A percentile compares a stretch with the other conserved stretches of the same genome.
phyloP scores from a whole-genome alignment of 805 yeast species.

The Schizosaccharomyces pombe region DNA sequence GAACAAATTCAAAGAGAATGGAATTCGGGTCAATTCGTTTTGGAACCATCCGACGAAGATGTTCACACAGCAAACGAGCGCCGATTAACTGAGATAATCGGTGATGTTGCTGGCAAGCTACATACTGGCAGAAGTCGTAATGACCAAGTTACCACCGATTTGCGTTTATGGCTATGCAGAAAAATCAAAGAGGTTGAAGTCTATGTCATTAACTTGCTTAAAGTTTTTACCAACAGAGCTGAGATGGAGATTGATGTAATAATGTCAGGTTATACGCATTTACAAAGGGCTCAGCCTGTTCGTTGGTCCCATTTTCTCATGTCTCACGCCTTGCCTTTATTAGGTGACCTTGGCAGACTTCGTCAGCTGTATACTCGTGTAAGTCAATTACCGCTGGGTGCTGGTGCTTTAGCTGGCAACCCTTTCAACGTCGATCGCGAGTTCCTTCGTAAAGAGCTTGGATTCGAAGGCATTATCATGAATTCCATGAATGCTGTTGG shows the following conservation, averaged over 20 bases:
- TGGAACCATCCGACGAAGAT: conserved; percentile 82
- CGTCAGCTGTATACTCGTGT: conserved; percentile 58
- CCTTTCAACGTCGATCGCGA: conserved; percentile 98
- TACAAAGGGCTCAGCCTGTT: conserved; percentile 89
- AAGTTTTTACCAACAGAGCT: conserved; percentile 50
- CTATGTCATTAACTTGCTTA: conserved; percentile 23
- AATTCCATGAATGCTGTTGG: conserved; percentile 91
- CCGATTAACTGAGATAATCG: conserved; percentile 86
- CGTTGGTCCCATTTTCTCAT: conserved; percentile 97
- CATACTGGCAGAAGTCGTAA: conserved; percentile 98
- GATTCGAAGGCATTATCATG: conserved; percentile 71
- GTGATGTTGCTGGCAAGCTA: conserved; percentile 87
- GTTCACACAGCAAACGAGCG: conserved; percentile 98
- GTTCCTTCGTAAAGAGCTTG: conserved; percentile 54
- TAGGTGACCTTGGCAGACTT: conserved; percentile 72
- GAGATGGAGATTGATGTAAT: conserved; percentile 65
- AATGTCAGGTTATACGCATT: conserved; percentile 97
- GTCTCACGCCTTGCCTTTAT: conserved; percentile 80
- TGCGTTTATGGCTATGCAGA: conserved; percentile 81
- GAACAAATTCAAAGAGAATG: conserved; percentile 55
- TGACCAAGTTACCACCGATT: conserved; percentile 97
- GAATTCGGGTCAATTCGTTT: conserved; percentile 41
- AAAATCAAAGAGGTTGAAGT: conserved; percentile 35
- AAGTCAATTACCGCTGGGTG: conserved; percentile 77
- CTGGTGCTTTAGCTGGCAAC: conserved; percentile 97